phyloP scores from a whole-genome alignment of 345 rosid genomes.

The Brassica rapa region DNA sequence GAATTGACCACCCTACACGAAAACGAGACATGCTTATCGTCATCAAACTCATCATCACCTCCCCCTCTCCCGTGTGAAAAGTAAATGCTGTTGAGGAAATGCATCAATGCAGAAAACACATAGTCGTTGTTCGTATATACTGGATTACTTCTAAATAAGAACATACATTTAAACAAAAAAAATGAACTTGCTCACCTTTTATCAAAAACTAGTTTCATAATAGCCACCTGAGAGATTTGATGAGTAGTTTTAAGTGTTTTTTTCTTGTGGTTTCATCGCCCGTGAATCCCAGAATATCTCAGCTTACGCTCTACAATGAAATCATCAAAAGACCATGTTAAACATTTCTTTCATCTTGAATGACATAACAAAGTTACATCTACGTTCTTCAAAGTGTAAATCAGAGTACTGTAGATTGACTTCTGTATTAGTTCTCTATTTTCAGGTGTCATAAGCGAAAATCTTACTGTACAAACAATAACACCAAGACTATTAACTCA shows the following conservation, averaged over 20 bases:
- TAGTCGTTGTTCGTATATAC: no score
- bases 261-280: slow-evolving; percentile 86
- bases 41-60: background rate
- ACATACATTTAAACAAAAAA: no score
- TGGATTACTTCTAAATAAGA: no score
- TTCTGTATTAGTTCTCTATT: slow-evolving; percentile 82
- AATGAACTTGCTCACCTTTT: no score
- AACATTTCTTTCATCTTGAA: no score
- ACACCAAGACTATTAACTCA: slow-evolving; percentile 49
- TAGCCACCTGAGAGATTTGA: slow-evolving; percentile 93
- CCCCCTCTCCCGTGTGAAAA: background rate
- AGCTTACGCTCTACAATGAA: slow-evolving; percentile 79
- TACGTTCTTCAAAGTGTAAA: slow-evolving; percentile 88
- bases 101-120: background rate
- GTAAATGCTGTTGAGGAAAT: background rate
- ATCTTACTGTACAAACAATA: no score
- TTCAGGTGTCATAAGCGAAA: slow-evolving; percentile 69
- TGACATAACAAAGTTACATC: slow-evolving; percentile 54
- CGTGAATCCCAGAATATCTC: slow-evolving; percentile 92
- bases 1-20: background rate
- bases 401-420: slow-evolving; percentile 70
- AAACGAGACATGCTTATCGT: background rate
- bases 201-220: slow-evolving; percentile 42
- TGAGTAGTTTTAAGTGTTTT: slow-evolving; percentile 83
- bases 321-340: no score